phyloP scores from a whole-genome alignment of 108 stramenopile genomes.

The Hondaea fermentalgiana region DNA sequence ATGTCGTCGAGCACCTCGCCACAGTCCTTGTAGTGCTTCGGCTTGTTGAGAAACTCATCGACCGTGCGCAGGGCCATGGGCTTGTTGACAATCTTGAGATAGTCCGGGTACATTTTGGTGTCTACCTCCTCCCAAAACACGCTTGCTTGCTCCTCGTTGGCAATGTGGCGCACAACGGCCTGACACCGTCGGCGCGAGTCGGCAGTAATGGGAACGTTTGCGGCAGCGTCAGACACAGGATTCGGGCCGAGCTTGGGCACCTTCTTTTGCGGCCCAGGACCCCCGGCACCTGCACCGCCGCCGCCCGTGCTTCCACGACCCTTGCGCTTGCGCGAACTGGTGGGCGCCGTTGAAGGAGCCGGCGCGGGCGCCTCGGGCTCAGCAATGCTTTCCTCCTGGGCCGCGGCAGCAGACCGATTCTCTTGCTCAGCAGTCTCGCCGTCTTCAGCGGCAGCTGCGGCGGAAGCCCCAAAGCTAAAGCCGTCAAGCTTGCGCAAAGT shows the following conservation, averaged over 20 bases:
- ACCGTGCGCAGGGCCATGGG: conserved; percentile 31
- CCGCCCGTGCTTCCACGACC: not conserved
- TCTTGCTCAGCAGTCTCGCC: not conserved
- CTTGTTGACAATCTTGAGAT: conserved; percentile 24
- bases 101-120: conserved; percentile 23
- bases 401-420: not conserved
- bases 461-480: not conserved
- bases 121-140: conserved; percentile 32
- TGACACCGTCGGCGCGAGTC: not conserved
- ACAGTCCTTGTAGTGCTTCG: not conserved
- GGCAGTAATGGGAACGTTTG: not conserved
- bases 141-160: conserved; percentile 8
- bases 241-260: not conserved
- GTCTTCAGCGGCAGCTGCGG: not conserved
- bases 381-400: not conserved
- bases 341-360: not conserved
- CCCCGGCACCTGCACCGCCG: not conserved
- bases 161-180: conserved; percentile 12
- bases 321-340: not conserved
- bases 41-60: not conserved
- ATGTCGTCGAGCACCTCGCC: not conserved
- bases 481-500: not conserved
- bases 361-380: not conserved
- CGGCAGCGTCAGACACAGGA: not conserved
- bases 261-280: not conserved